These are phyloP conservation scores for Lecanoromycetidae sp. DNA, from an alignment of 2,329 filamentous ascomycete genomes.

Conservation along the genomic window DNA sequence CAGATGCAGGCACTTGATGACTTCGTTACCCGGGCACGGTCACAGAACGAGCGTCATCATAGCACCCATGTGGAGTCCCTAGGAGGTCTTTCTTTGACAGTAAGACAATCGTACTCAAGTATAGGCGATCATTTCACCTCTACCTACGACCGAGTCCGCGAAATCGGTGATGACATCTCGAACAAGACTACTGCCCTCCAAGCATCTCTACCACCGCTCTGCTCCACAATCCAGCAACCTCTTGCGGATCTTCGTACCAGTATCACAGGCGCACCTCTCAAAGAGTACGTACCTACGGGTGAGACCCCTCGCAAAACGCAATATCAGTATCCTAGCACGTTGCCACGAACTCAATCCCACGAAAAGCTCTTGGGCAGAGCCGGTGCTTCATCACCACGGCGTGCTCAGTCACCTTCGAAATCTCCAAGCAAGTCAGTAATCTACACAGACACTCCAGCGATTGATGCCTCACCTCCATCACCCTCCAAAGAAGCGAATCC, in stretches of 20 bases:
- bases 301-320: constrained; percentile 68
- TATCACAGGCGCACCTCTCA: constrained; percentile 52
- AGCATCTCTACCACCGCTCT: constrained; percentile 50
- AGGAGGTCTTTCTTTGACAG: constrained; percentile 51
- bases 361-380: constrained; percentile 44
- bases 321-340: constrained; percentile 66
- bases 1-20: constrained; percentile 86
- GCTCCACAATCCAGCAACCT: constrained; percentile 50
- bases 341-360: constrained; percentile 63
- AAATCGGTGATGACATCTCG: constrained; percentile 57
- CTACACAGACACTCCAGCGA: constrained; percentile 36
- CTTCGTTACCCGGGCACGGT: constrained; percentile 70
- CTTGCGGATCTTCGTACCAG: constrained; percentile 58
- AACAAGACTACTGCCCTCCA: constrained; percentile 47
- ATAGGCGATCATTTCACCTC: constrained; percentile 59
- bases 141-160: constrained; percentile 54
- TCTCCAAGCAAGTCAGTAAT: constrained; percentile 41
- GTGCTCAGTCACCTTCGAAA: constrained; percentile 17
- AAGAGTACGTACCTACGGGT: constrained; percentile 76
- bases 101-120: constrained; percentile 60
- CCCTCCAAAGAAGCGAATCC: constrained; percentile 13
- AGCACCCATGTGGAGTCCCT: constrained; percentile 56
- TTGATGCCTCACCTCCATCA: constrained; percentile 20
- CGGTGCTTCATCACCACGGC: constrained; percentile 22
- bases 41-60: constrained; percentile 69